Evolutionary conservation across 2,329 filamentous ascomycete genomes (phyloP).

Genomic region (Parastagonospora nodorum): DNA sequence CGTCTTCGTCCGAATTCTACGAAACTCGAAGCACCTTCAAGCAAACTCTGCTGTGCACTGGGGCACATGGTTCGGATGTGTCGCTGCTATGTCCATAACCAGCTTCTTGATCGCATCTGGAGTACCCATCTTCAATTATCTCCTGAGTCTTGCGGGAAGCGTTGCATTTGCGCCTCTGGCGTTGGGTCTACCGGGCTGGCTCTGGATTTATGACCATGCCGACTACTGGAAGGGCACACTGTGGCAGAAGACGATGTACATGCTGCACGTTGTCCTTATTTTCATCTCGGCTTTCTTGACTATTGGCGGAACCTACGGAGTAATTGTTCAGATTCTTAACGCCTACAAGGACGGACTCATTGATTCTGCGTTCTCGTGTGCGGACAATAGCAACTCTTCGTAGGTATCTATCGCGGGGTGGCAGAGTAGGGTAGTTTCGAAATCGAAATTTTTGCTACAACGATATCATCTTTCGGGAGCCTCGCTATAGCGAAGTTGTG

Average conservation of each 20-base stretch:
- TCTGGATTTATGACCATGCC: constrained; percentile 59
- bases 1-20: constrained; percentile 60
- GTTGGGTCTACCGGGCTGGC: constrained; percentile 54
- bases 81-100: constrained; percentile 48
- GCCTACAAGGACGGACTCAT: constrained; percentile 57
- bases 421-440: neutral
- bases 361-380: constrained; percentile 41
- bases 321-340: constrained; percentile 57
- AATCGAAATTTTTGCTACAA: neutral
- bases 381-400: constrained; percentile 38
- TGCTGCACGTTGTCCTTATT: constrained; percentile 51
- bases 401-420: constrained; percentile 1
- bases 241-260: constrained; percentile 45
- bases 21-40: constrained; percentile 58
- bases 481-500: no score
- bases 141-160: constrained; percentile 56
- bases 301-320: constrained; percentile 56
- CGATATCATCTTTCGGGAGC: no score
- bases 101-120: constrained; percentile 59
- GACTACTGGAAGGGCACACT: constrained; percentile 47
- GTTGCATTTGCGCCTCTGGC: constrained; percentile 59
- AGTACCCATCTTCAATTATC: constrained; percentile 61
- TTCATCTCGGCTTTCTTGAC: constrained; percentile 54
- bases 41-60: constrained; percentile 62
- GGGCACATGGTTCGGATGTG: constrained; percentile 59